Evolutionary conservation across 495 filamentous ascomycete genomes (phyloP).

Genomic region (Aspergillus heteromorphus): DNA sequence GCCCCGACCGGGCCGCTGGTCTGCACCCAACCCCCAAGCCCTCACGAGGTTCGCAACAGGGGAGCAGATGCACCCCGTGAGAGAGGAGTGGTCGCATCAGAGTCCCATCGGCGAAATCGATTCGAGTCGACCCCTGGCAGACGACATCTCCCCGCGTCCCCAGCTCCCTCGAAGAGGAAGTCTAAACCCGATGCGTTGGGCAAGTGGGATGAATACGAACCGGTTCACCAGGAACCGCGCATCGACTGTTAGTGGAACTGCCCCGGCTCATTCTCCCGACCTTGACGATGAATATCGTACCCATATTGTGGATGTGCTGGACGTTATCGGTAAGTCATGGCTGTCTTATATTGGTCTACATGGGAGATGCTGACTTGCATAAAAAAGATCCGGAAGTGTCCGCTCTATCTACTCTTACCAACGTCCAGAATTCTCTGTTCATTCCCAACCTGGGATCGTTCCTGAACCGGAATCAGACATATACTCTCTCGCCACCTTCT

Average conservation of each 20-base stretch:
- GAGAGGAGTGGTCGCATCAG: constrained; percentile 31
- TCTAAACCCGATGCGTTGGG: constrained; percentile 27
- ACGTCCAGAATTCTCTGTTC: constrained; percentile 76
- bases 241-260: constrained; percentile 26
- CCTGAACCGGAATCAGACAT: constrained; percentile 68
- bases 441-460: constrained; percentile 62
- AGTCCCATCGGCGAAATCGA: constrained; percentile 12
- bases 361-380: background rate
- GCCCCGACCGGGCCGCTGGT: constrained; percentile 38
- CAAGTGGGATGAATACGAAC: constrained; percentile 29
- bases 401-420: constrained; percentile 67
- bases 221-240: constrained; percentile 34
- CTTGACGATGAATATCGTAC: constrained; percentile 45
- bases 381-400: constrained; percentile 67
- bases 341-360: background rate
- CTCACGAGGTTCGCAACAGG: constrained; percentile 27
- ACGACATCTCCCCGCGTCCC: constrained; percentile 8
- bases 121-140: constrained; percentile 5
- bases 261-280: constrained; percentile 13
- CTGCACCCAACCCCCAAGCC: constrained; percentile 25
- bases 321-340: constrained; percentile 56
- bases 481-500: constrained; percentile 53
- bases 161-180: constrained; percentile 16
- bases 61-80: constrained; percentile 33
- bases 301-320: constrained; percentile 62